A percentile compares a stretch with the other conserved stretches of the same genome.
Evolutionary conservation across 331 rosid species (phyloP).

Genomic region (Saraca asoca): DNA sequence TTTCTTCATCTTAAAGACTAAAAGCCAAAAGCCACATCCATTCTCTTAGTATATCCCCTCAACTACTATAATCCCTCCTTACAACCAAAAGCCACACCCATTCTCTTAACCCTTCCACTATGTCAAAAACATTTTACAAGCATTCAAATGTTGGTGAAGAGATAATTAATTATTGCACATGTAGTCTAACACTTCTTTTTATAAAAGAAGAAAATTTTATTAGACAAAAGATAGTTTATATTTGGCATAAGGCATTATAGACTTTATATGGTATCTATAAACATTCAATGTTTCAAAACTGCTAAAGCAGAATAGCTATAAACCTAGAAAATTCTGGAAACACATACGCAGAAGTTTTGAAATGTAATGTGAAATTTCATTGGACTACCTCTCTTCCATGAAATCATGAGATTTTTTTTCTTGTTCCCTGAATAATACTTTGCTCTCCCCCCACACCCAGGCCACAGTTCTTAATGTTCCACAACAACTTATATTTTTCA

Average conservation of each 20-base stretch:
- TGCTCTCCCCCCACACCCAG: not conserved
- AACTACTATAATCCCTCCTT: not conserved
- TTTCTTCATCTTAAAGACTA: not conserved
- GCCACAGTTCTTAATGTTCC: not conserved
- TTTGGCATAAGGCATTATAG: not conserved
- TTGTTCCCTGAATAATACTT: not conserved
- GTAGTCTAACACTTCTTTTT: not conserved
- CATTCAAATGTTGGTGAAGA: not conserved
- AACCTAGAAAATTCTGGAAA: not conserved
- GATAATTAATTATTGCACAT: constrained; percentile 6
- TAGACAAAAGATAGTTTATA: not conserved
- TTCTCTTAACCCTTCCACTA: constrained; percentile 6
- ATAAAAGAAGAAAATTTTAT: not conserved
- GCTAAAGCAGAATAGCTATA: not conserved
- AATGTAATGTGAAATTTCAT: not conserved
- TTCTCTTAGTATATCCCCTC: not conserved
- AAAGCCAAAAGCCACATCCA: not conserved
- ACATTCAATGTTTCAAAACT: not conserved
- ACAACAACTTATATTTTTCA: too few species aligned
- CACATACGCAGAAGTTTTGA: not conserved
- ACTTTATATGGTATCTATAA: not conserved
- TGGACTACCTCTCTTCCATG: not conserved
- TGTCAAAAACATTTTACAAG: not conserved
- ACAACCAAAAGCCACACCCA: not conserved
- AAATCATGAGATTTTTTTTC: not conserved